Base-by-base conservation (phyloP, 2,329 filamentous ascomycete genomes). In the Daldinia sp. region DNA sequence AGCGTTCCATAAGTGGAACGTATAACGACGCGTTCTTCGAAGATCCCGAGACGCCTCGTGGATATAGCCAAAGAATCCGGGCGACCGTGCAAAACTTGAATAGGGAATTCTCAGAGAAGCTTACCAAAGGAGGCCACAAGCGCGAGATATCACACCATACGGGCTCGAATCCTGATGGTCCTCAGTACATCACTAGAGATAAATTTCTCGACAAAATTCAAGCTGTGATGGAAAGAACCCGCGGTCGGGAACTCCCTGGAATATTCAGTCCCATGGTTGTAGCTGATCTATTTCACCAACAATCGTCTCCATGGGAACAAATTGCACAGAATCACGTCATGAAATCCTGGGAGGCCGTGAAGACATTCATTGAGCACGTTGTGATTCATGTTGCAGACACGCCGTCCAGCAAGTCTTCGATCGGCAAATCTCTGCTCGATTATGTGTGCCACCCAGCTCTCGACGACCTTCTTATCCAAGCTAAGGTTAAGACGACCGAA, bases 221-320 rank as follows among this genome's bases (percentile, higher is more conserved):
- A 37, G 61, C 72, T 0, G 73, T 79, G 2, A 73, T 85, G 51
- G 65, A 72, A 21, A 76, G 76, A 34, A 80, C 74, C 4, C 78
- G 80, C 30, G 87, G 85, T 1, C 75, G 81, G 4, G 88, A 91
- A 69, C 74, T 91, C 0, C 84, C 85, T 0, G 86, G 87, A 0
- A 85, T 79, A 0, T 89, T 87, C 72, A 88, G 88, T 61, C 83
- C 87, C 0, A 71, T 86, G 54, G 76, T 90, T 8, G 80, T 90
- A 0, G 76, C 77, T 0, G 83, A 89, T 19, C 72, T 91, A 0
- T 91, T 91, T 70, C 76, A 76, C 17, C 81, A 88, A 45, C 87
- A 90, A 59, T 86, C 82, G 0, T 56, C 67, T 5, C 82, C 81
- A 0, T 91, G 87, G 88, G 72, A 79, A 39, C 27, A 58, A 0